Percentiles rank a stretch among this genome's conserved stretches.
phyloP scores from a whole-genome alignment of 805 yeast genomes.

The Lipomyces yamanashiensis region DNA sequence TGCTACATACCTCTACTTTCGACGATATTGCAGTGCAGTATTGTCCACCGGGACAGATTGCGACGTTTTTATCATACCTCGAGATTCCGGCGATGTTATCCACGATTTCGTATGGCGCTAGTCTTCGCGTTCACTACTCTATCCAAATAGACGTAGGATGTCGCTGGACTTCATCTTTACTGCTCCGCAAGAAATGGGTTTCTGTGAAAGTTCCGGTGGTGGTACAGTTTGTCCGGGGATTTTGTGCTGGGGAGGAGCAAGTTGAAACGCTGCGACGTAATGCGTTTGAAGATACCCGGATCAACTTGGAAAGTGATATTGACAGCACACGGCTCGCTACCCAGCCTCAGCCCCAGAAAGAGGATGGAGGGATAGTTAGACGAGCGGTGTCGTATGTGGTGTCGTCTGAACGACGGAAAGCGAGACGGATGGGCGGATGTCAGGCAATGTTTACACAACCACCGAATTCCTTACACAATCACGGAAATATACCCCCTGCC shows the following conservation, averaged over 20 bases:
- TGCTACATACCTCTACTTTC: not conserved
- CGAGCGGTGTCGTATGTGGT: not conserved
- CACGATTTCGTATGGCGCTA: not conserved
- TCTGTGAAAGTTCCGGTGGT: constrained; percentile 3
- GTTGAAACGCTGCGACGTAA: not conserved
- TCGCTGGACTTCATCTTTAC: not conserved
- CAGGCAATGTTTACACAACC: not conserved
- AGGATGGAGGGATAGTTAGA: not conserved
- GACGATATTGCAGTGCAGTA: not conserved
- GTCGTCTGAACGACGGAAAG: not conserved
- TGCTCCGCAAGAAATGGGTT: constrained; percentile 4
- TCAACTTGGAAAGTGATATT: not conserved
- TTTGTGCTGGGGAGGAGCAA: not conserved
- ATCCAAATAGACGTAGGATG: constrained; percentile 2
- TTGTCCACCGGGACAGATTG: constrained; percentile 4
- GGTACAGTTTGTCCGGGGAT: not conserved
- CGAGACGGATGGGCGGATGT: not conserved
- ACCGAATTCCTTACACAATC: too few relatives aligned
- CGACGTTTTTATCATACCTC: not conserved
- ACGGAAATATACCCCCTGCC: not conserved
- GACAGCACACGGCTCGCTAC: not conserved
- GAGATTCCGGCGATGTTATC: not conserved
- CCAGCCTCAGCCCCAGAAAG: not conserved
- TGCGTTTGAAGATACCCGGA: constrained; percentile 10
- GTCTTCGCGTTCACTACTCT: not conserved